A percentile compares a stretch with the other conserved stretches of the same genome.
Conservation (phyloP, 495 filamentous ascomycete species). For the Penicillium parvum region DNA sequence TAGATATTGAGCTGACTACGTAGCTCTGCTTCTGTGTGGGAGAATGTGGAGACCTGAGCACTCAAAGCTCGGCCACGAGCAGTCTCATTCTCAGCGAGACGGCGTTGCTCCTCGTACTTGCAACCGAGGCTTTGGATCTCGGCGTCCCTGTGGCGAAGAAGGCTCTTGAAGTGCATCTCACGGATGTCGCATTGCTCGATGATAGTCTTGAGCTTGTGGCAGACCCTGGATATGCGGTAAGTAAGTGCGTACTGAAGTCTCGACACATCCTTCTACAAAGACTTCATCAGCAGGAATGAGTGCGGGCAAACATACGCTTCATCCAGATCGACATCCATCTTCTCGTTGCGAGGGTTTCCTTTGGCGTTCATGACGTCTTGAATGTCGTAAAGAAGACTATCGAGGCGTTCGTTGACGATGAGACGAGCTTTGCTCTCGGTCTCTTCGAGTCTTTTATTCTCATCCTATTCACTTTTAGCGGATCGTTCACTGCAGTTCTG, state of each 20-base stretch:
- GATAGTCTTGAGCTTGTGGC: slow-evolving; percentile 84
- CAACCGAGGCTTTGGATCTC: slow-evolving; percentile 89
- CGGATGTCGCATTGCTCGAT: slow-evolving; percentile 94
- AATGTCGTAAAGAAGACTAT: slow-evolving; percentile 67
- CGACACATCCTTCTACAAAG: too few relatives aligned
- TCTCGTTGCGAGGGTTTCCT: slow-evolving; percentile 68
- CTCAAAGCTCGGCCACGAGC: slow-evolving; percentile 77
- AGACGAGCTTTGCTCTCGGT: slow-evolving; percentile 75
- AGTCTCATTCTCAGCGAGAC: slow-evolving; percentile 75
- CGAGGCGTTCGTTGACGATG: slow-evolving; percentile 79
- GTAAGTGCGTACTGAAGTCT: too few relatives aligned
- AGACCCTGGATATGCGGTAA: slow-evolving; percentile 56
- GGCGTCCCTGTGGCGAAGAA: slow-evolving; percentile 91
- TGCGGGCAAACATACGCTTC: slow-evolving; percentile 66
- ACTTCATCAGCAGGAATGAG: neutral
- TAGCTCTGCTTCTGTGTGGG: slow-evolving; percentile 90
- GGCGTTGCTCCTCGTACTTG: slow-evolving; percentile 82
- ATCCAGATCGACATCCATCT: slow-evolving; percentile 74
- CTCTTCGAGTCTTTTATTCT: slow-evolving; percentile 81
- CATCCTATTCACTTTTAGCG: slow-evolving; percentile 57
- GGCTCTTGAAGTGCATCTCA: slow-evolving; percentile 83
- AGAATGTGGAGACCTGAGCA: slow-evolving; percentile 89
- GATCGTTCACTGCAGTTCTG: neutral
- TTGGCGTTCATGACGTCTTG: slow-evolving; percentile 77
- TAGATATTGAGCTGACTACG: slow-evolving; percentile 96